Conservation (phyloP, 1,139 yeast species). For the Blastobotrys petasosporus region DNA sequence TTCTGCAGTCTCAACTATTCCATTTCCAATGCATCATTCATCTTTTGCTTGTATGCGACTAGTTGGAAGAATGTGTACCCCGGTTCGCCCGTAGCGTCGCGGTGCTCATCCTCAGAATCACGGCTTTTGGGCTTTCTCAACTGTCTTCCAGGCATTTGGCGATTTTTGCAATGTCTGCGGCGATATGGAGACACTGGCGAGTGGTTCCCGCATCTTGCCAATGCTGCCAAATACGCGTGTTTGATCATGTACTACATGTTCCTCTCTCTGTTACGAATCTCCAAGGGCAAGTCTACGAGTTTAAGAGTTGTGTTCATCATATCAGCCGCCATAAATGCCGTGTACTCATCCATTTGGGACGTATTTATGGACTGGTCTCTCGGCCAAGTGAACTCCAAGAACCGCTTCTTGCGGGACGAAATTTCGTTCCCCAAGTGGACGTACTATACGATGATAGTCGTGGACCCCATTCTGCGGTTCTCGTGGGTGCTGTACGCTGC, state of each 20-base stretch:
- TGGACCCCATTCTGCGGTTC: conserved; percentile 70
- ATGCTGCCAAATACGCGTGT: conserved; percentile 67
- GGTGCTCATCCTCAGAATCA: conserved; percentile 76
- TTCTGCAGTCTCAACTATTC: conserved; percentile 84
- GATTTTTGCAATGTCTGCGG: conserved; percentile 82
- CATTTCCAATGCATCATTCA: conserved; percentile 76
- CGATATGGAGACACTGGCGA: conserved; percentile 93
- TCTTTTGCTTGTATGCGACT: conserved; percentile 72
- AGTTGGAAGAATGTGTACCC: conserved; percentile 45
- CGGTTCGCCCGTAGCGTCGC: conserved; percentile 41
- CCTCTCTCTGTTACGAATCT: conserved; percentile 75
- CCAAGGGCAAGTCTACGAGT: conserved; percentile 33
- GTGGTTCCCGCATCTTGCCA: conserved; percentile 96
- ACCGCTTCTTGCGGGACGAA: conserved; percentile 63
- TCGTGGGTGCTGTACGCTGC: conserved; percentile 82
- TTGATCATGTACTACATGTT: conserved; percentile 64
- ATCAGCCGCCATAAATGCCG: conserved; percentile 68
- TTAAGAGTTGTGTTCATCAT: conserved; percentile 58
- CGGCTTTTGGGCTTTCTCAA: conserved; percentile 73
- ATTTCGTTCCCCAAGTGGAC: conserved; percentile 56
- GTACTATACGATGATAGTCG: conserved; percentile 69
- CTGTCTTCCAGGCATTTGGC: conserved; percentile 83
- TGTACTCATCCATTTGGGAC: conserved; percentile 77
- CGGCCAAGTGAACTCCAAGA: conserved; percentile 64
- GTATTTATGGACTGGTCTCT: conserved; percentile 94